phyloP scores from a whole-genome alignment of 495 filamentous ascomycete species.

The Podospora comata region DNA sequence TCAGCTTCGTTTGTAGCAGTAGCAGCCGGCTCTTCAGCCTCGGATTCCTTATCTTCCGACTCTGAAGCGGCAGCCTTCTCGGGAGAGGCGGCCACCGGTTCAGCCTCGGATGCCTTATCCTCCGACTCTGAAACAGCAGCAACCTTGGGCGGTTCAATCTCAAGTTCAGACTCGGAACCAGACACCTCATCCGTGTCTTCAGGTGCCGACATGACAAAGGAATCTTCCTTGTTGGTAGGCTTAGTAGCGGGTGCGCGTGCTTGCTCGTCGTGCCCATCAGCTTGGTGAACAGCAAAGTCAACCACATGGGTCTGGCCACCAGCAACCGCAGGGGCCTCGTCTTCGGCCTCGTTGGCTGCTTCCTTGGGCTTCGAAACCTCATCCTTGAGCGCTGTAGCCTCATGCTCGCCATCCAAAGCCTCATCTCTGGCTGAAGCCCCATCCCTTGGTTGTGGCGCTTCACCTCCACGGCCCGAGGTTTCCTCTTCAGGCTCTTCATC shows the following conservation, averaged over 20 bases:
- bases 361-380: slow-evolving; percentile 41
- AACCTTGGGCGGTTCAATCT: not conserved
- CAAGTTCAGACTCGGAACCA: slow-evolving; percentile 5
- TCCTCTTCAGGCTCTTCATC: not conserved
- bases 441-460: too few relatives aligned
- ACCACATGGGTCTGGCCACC: slow-evolving; percentile 17
- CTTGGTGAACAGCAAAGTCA: slow-evolving; percentile 20
- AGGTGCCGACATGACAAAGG: not conserved
- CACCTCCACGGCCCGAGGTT: not conserved
- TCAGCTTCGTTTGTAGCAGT: not conserved
- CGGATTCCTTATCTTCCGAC: not conserved
- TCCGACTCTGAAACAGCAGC: not conserved
- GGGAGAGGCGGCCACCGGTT: not conserved
- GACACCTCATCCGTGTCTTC: slow-evolving; percentile 7
- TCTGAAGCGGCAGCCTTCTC: not conserved
- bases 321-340: not conserved
- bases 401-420: slow-evolving; percentile 34
- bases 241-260: slow-evolving; percentile 2
- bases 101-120: not conserved
- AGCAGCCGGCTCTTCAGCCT: not conserved
- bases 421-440: slow-evolving; percentile 3
- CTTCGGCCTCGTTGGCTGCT: slow-evolving; percentile 18
- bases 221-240: not conserved
- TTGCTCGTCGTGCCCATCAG: slow-evolving; percentile 2
- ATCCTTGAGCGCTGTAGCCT: too few relatives aligned